Conservation (phyloP, 371 early-diverging fungal genomes). For the Dinochytrium kinnereticum region DNA sequence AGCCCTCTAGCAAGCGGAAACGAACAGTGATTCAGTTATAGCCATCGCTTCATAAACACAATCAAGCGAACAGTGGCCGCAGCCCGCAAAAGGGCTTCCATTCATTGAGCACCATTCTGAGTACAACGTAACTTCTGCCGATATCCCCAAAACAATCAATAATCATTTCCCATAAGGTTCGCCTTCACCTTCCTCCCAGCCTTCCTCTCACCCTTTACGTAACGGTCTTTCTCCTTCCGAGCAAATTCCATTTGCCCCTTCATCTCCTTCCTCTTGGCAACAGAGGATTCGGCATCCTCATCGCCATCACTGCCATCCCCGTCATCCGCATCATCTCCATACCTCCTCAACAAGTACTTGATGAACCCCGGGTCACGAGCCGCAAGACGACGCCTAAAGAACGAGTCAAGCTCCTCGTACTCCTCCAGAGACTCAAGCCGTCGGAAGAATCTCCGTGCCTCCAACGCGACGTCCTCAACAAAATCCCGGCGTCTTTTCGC, state of each 20-base stretch:
- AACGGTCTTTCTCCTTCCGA: constrained; percentile 45
- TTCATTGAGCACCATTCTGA: no score
- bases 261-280: not conserved
- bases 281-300: constrained; percentile 1
- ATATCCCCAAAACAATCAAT: no score
- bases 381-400: constrained; percentile 35
- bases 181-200: constrained; percentile 42
- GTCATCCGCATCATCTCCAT: constrained; percentile 24
- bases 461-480: constrained; percentile 33
- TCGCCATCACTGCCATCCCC: constrained; percentile 31
- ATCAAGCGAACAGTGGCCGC: no score
- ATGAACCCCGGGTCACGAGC: constrained; percentile 39
- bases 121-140: no score
- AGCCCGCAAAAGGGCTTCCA: no score
- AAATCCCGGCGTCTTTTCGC: constrained; percentile 23
- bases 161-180: constrained; percentile 7
- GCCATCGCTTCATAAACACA: no score
- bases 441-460: constrained; percentile 27
- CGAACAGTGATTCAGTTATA: no score
- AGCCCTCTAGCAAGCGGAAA: no score
- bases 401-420: constrained; percentile 19
- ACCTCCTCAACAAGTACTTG: constrained; percentile 44
- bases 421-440: constrained; percentile 29
- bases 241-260: constrained; percentile 36
- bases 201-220: constrained; percentile 33